Evolutionary conservation across 257 asterid species (phyloP).

Genomic region (Solanum pinnatisectum): DNA sequence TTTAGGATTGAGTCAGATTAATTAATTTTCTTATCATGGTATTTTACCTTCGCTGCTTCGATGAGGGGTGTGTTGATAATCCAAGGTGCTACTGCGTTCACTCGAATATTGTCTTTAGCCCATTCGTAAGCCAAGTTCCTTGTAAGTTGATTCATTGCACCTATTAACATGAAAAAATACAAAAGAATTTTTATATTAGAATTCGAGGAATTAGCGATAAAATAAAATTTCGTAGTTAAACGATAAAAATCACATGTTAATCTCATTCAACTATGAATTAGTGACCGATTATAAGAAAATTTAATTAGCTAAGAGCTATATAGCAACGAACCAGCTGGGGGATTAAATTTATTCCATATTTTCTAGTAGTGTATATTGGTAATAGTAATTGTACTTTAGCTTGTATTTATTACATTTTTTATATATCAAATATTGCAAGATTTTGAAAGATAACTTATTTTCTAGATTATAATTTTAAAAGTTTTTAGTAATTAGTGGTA

Average conservation of each 20-base stretch:
- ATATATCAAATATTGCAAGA: not conserved
- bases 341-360: no score
- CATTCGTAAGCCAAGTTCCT: constrained; percentile 26
- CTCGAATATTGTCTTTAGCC: constrained; percentile 22
- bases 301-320: no score
- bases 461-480: no score
- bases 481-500: not conserved
- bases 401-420: no score
- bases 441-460: not conserved
- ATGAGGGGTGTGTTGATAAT: constrained; percentile 8
- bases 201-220: not conserved
- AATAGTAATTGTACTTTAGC: no score
- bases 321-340: not conserved
- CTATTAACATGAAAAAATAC: not conserved
- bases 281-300: no score
- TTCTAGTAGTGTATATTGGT: no score
- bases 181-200: no score
- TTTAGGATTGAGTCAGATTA: no score
- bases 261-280: no score
- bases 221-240: no score
- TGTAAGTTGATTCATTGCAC: constrained; percentile 22
- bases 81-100: constrained; percentile 25
- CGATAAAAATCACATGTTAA: not conserved
- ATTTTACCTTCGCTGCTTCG: not conserved
- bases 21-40: not conserved